These are phyloP conservation scores for Ophiostoma novo-ulmi DNA, from an alignment of 2,329 filamentous ascomycete genomes.

Conservation along the genomic window DNA sequence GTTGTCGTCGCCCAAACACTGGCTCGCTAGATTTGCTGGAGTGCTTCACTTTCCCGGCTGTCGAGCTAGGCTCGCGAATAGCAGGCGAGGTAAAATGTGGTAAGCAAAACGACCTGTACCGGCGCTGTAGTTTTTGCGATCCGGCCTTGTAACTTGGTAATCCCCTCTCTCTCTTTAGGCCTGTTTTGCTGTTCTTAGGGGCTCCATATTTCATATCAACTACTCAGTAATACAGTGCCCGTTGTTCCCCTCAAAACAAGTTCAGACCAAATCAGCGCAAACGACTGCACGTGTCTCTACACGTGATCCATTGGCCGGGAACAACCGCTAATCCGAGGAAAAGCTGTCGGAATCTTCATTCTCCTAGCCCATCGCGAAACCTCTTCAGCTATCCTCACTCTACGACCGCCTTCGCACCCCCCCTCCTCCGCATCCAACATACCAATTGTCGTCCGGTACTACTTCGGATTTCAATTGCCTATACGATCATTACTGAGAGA, in stretches of 20 bases:
- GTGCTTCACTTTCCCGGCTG: conserved; percentile 16
- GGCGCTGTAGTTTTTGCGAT: conserved; percentile 21
- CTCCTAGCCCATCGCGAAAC: conserved; percentile 23
- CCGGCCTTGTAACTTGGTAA: conserved; percentile 6
- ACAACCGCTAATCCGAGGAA: conserved; percentile 34
- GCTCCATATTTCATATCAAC: conserved; percentile 1
- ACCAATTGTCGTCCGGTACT: conserved; percentile 21
- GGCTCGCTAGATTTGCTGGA: conserved; percentile 16
- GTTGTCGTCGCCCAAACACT: conserved; percentile 10
- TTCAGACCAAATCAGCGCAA: conserved; percentile 11
- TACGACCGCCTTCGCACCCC: conserved; percentile 17
- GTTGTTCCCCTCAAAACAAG: not conserved
- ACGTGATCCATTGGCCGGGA: conserved; percentile 32
- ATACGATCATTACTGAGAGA: conserved; percentile 14
- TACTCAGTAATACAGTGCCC: not conserved
- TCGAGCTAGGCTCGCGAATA: conserved; percentile 23
- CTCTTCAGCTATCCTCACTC: conserved; percentile 18
- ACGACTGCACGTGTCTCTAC: not conserved
- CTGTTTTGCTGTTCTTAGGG: conserved; percentile 5
- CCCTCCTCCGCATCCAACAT: conserved; percentile 9
- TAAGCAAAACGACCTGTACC: conserved; percentile 27
- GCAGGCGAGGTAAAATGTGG: conserved; percentile 25
- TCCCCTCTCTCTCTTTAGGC: not conserved
- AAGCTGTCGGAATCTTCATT: conserved; percentile 27
- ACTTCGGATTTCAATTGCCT: conserved; percentile 20